These are phyloP conservation scores for Phyllostachys edulis DNA, from an alignment of 176 grass and related monocot species.

Conservation along the genomic window DNA sequence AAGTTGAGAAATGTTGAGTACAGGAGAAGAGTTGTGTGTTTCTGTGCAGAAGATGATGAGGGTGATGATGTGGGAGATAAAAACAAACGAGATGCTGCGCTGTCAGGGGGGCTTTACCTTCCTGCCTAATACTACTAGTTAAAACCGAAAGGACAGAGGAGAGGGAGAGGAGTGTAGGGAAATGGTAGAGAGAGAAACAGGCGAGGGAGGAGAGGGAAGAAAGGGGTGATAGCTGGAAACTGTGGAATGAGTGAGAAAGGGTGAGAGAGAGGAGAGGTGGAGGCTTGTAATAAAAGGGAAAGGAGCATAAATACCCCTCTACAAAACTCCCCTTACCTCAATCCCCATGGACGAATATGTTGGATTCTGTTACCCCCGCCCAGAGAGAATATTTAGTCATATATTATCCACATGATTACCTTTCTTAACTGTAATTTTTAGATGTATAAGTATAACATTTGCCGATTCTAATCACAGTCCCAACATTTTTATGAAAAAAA, in stretches of 20 bases:
- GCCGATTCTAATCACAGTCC: not conserved
- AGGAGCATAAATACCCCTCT: constrained; percentile 53
- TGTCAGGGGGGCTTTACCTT: constrained; percentile 77
- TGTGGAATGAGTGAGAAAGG: constrained; percentile 33
- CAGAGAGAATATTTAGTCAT: constrained; percentile 11
- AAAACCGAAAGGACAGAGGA: constrained; percentile 60
- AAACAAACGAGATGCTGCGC: constrained; percentile 99
- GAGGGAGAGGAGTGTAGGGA: constrained; percentile 30
- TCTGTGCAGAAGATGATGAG: constrained; percentile 61
- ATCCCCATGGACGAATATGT: constrained; percentile 60
- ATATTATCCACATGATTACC: constrained; percentile 5
- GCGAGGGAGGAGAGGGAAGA: constrained; percentile 26
- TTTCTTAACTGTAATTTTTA: not conserved
- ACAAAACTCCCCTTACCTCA: constrained; percentile 52
- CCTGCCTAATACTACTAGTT: constrained; percentile 51
- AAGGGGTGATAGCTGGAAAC: not conserved
- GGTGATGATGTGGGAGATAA: constrained; percentile 76
- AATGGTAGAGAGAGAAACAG: constrained; percentile 49
- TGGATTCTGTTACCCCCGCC: constrained; percentile 16
- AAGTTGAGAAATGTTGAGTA: constrained; percentile 47
- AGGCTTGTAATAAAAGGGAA: constrained; percentile 49
- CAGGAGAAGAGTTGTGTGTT: not conserved
- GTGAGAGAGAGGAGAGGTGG: not conserved
- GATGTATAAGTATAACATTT: not conserved
- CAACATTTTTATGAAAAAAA: not conserved